A percentile compares a stretch with the other conserved stretches of the same genome.
Evolutionary conservation across 139 green algal genomes (phyloP).

Genomic region (Chlamydomonas incerta): DNA sequence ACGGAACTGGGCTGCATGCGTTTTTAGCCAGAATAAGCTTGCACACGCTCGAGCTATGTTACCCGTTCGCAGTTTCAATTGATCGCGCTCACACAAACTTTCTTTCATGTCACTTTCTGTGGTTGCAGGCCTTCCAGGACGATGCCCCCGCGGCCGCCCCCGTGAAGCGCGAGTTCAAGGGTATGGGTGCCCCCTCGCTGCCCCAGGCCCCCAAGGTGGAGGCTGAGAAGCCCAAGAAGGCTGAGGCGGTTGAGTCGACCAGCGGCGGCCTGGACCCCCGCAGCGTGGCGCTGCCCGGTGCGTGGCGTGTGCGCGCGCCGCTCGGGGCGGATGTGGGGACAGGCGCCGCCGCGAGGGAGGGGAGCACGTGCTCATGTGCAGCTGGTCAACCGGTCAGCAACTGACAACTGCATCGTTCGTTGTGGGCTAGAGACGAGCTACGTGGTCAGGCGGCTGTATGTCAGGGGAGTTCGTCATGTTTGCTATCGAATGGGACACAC

Average conservation of each 20-base stretch:
- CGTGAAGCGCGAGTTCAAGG: conserved; percentile 41
- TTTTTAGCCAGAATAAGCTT: not conserved
- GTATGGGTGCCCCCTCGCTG: not conserved
- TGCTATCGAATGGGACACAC: not conserved
- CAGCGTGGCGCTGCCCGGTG: conserved; percentile 33
- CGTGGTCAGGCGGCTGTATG: too few species aligned
- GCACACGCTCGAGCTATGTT: not conserved
- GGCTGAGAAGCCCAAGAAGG: conserved; percentile 28
- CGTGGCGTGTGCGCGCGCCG: not conserved
- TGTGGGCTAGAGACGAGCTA: too few species aligned
- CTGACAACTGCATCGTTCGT: too few species aligned
- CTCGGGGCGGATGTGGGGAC: too few species aligned
- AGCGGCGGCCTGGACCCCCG: conserved; percentile 30
- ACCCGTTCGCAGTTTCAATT: not conserved
- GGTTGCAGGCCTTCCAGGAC: conserved; percentile 33
- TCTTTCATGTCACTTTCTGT: not conserved
- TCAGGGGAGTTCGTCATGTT: too few species aligned
- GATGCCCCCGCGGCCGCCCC: not conserved
- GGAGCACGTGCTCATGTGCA: too few species aligned
- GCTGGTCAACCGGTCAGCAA: not conserved
- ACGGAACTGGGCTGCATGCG: too few species aligned
- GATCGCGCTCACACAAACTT: not conserved
- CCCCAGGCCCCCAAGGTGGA: not conserved
- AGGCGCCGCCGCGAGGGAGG: too few species aligned
- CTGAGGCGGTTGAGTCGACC: not conserved